Conservation (phyloP, 2,329 filamentous ascomycete species). For the Alternaria angustiovoidea region DNA sequence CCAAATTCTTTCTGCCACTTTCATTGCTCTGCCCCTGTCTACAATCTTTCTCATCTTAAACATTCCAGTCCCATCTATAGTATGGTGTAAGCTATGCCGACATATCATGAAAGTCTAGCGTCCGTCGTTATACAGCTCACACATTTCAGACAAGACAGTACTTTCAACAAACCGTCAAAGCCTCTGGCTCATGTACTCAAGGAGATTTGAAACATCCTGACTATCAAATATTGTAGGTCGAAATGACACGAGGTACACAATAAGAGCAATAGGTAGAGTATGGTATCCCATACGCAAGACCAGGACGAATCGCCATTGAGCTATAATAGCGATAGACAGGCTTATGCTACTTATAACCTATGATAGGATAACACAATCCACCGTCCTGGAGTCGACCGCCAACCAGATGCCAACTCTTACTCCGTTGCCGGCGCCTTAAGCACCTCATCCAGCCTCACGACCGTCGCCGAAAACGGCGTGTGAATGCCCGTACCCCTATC, state of each 20-base stretch:
- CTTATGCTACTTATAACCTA: too few species aligned
- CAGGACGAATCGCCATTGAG: too few species aligned
- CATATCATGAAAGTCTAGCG: neutral
- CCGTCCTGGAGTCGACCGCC: too few species aligned
- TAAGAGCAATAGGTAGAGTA: neutral
- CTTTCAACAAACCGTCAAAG: too few species aligned
- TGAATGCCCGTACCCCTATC: conserved; percentile 13
- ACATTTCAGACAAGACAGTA: too few species aligned
- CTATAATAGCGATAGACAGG: too few species aligned
- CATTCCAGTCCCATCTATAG: neutral
- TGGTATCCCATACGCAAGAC: neutral
- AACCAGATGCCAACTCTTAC: neutral
- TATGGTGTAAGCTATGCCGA: neutral
- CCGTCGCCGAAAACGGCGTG: conserved; percentile 25
- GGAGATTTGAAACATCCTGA: neutral
- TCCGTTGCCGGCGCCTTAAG: neutral
- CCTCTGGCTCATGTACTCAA: neutral
- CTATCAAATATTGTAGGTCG: neutral
- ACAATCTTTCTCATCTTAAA: neutral
- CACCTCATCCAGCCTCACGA: conserved; percentile 14
- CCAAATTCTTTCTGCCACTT: neutral
- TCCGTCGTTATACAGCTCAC: neutral
- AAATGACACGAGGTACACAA: neutral
- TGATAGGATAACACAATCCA: too few species aligned
- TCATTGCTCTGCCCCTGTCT: neutral